Conservation (phyloP, 148 eudicot species). For the Rhododendron molle region DNA sequence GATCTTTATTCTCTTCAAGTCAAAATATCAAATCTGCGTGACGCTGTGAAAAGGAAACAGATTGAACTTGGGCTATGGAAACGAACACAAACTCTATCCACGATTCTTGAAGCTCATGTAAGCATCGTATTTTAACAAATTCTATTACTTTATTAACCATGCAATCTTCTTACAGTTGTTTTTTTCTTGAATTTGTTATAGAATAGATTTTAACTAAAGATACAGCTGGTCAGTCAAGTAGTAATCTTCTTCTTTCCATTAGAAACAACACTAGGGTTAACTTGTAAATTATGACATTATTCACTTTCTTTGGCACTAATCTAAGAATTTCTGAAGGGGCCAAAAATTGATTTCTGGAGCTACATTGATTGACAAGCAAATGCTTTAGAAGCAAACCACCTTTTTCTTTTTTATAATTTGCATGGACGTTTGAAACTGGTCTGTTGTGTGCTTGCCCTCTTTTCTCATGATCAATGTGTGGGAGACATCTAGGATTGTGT, state of each 20-base stretch:
- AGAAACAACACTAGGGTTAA: not conserved
- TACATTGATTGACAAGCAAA: not conserved
- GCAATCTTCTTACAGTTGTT: not conserved
- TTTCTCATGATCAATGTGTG: not conserved
- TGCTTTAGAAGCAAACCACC: not conserved
- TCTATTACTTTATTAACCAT: not conserved
- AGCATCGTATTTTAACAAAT: slow-evolving; percentile 16
- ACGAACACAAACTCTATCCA: slow-evolving; percentile 34
- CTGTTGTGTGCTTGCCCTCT: not conserved
- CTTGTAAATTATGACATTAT: not conserved
- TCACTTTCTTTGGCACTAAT: not conserved
- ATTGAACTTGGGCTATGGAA: slow-evolving; percentile 42
- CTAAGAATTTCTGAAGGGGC: not conserved
- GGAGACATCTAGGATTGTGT: not conserved
- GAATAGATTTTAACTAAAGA: not conserved
- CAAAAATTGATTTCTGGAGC: not conserved
- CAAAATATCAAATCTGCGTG: slow-evolving; percentile 52
- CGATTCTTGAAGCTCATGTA: slow-evolving; percentile 64
- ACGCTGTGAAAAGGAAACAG: slow-evolving; percentile 49
- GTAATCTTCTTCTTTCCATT: not conserved
- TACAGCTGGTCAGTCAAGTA: not conserved
- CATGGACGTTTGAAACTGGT: not conserved
- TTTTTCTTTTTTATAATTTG: not conserved
- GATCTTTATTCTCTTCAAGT: slow-evolving; percentile 46
- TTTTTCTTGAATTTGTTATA: not conserved